phyloP scores from a whole-genome alignment of 345 rosid genomes.

The Streptanthus diversifolius region DNA sequence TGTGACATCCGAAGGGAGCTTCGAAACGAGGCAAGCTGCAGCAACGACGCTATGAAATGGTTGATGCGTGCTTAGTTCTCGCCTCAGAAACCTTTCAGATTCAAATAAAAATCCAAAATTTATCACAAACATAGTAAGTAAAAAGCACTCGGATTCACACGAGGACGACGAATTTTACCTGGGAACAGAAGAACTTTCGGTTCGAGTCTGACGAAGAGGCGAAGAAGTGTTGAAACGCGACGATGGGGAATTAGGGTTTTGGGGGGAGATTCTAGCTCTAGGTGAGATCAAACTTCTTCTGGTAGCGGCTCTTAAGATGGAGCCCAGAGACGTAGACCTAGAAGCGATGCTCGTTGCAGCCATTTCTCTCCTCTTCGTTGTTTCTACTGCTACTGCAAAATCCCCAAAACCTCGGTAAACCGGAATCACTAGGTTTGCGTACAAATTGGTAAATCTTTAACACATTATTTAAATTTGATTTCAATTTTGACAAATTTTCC shows the following conservation, averaged over 20 bases:
- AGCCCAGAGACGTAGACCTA: conserved; percentile 45
- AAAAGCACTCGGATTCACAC: background rate
- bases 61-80: conserved; percentile 59
- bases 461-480: too few species aligned
- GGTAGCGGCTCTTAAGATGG: conserved; percentile 35
- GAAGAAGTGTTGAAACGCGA: conserved; percentile 31
- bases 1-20: conserved; percentile 43
- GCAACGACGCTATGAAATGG: conserved; percentile 65
- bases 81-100: conserved; percentile 47
- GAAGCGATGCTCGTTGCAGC: conserved; percentile 44
- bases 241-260: conserved; percentile 35
- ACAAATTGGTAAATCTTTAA: too few species aligned
- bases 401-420: conserved; percentile 41
- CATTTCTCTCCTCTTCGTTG: conserved; percentile 28
- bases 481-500: too few species aligned
- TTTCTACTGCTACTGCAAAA: background rate
- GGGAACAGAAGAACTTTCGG: conserved; percentile 35
- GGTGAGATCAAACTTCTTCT: conserved; percentile 21
- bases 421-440: background rate
- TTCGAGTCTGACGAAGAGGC: conserved; percentile 34
- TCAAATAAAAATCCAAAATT: background rate
- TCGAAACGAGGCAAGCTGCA: conserved; percentile 72
- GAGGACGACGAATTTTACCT: conserved; percentile 16
- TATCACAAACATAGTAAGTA: too few species aligned
- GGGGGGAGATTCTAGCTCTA: conserved; percentile 24